phyloP scores from a whole-genome alignment of 371 early-diverging fungal species.

The Blakeslea trispora region DNA sequence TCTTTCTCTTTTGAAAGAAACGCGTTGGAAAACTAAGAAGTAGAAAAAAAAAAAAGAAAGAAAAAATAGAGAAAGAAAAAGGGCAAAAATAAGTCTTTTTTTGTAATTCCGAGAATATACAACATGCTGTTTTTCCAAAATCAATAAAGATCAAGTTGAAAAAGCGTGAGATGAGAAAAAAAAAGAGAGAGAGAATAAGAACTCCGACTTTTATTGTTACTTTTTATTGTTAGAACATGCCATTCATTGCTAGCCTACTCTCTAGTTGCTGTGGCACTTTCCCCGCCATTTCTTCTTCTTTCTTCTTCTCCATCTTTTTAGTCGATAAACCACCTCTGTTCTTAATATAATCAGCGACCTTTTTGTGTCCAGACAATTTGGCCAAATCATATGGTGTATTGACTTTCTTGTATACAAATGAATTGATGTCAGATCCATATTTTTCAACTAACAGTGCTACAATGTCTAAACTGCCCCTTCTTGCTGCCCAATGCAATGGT shows the following conservation, averaged over 20 bases:
- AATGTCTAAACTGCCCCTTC: slow-evolving; percentile 37
- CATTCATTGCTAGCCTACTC: slow-evolving; percentile 34
- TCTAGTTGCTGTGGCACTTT: slow-evolving; percentile 34
- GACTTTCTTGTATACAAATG: slow-evolving; percentile 35
- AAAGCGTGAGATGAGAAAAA: too few species aligned
- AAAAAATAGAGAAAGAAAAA: slow-evolving; percentile 1
- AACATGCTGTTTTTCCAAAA: too few species aligned
- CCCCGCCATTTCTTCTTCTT: slow-evolving; percentile 34
- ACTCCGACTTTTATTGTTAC: neutral
- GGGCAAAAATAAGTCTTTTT: slow-evolving; percentile 5
- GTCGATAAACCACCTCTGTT: slow-evolving; percentile 34
- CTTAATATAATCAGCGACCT: slow-evolving; percentile 42
- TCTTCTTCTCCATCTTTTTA: slow-evolving; percentile 45
- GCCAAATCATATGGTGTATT: slow-evolving; percentile 45
- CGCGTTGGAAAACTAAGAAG: slow-evolving; percentile 3
- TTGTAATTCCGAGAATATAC: too few species aligned
- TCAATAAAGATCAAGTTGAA: too few species aligned
- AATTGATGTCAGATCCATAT: slow-evolving; percentile 35
- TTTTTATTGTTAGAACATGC: slow-evolving; percentile 22
- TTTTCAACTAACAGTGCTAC: slow-evolving; percentile 36
- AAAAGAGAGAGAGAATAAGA: slow-evolving; percentile 3
- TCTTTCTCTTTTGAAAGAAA: slow-evolving; percentile 6
- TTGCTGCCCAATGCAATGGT: slow-evolving; percentile 46
- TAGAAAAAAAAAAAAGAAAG: slow-evolving; percentile 5
- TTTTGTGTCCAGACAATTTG: slow-evolving; percentile 40